Evolutionary conservation across 345 rosid genomes (phyloP).

Genomic region (Rhizophora apiculata): DNA sequence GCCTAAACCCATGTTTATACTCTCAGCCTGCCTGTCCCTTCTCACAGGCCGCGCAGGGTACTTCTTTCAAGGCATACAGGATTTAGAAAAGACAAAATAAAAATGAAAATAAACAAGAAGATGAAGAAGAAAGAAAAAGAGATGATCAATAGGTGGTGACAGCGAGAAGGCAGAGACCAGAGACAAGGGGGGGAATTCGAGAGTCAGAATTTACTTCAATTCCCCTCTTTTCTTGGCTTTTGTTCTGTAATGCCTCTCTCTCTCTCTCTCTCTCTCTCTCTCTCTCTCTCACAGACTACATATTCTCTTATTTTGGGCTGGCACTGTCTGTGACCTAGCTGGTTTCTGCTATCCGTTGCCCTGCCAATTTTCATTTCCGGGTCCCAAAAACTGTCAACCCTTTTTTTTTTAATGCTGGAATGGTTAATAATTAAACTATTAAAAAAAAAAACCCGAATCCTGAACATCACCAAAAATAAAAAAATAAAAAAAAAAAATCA

Average conservation of each 20-base stretch:
- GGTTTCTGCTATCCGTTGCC: neutral
- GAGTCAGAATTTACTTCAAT: constrained; percentile 31
- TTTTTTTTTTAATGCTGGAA: neutral
- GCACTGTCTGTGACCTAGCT: neutral
- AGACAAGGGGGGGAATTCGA: constrained; percentile 47
- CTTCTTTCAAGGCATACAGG: too few relatives aligned
- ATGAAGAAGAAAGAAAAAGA: neutral
- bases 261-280: neutral
- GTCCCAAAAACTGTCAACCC: neutral
- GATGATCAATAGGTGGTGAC: too few relatives aligned
- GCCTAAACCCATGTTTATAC: too few relatives aligned
- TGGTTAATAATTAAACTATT: too few relatives aligned
- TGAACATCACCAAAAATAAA: too few relatives aligned
- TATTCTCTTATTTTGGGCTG: neutral
- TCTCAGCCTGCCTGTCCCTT: too few relatives aligned
- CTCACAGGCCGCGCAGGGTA: too few relatives aligned
- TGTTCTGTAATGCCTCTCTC: constrained; percentile 3
- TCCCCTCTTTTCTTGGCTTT: constrained; percentile 19
- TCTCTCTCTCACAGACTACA: neutral
- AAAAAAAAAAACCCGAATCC: too few relatives aligned
- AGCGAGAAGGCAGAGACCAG: constrained; percentile 8
- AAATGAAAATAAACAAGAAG: neutral
- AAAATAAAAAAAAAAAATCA: too few relatives aligned
- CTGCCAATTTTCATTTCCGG: neutral
- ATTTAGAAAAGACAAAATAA: neutral